Evolutionary conservation across 805 yeast species (phyloP).

Genomic region (Hanseniaspora jakobsenii): DNA sequence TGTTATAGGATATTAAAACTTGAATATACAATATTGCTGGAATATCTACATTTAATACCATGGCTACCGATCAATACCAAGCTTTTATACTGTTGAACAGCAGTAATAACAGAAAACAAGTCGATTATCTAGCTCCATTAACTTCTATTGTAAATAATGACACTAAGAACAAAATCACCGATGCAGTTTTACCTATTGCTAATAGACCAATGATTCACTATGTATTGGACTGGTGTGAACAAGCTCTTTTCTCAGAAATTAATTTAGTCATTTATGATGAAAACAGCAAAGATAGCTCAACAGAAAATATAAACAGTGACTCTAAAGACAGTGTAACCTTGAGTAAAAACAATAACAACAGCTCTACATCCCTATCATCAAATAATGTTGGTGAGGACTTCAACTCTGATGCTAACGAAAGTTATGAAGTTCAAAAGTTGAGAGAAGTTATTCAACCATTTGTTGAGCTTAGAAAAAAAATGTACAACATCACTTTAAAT

Average conservation of each 20-base stretch:
- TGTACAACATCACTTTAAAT: slow-evolving; percentile 11
- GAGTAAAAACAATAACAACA: background rate
- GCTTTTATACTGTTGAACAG: slow-evolving; percentile 62
- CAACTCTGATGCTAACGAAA: slow-evolving; percentile 33
- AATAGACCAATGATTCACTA: slow-evolving; percentile 79
- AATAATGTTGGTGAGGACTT: background rate
- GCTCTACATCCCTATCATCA: background rate
- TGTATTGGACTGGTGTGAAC: slow-evolving; percentile 85
- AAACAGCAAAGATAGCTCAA: background rate
- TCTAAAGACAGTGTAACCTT: background rate
- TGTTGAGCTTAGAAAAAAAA: slow-evolving; percentile 30
- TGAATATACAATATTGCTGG: too few relatives aligned
- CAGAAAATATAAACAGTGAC: slow-evolving; percentile 33
- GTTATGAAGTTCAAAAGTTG: slow-evolving; percentile 26
- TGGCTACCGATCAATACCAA: slow-evolving; percentile 55
- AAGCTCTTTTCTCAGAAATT: slow-evolving; percentile 62
- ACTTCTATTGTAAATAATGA: slow-evolving; percentile 42
- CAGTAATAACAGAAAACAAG: slow-evolving; percentile 10
- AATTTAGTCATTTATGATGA: slow-evolving; percentile 40
- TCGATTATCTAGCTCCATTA: slow-evolving; percentile 6
- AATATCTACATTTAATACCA: background rate
- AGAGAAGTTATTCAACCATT: slow-evolving; percentile 39
- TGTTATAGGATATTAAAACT: too few relatives aligned
- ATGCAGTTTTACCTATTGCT: slow-evolving; percentile 82
- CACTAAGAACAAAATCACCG: slow-evolving; percentile 42